Conservation (phyloP, 2,329 filamentous ascomycete species). For the Huntiella savannae region DNA sequence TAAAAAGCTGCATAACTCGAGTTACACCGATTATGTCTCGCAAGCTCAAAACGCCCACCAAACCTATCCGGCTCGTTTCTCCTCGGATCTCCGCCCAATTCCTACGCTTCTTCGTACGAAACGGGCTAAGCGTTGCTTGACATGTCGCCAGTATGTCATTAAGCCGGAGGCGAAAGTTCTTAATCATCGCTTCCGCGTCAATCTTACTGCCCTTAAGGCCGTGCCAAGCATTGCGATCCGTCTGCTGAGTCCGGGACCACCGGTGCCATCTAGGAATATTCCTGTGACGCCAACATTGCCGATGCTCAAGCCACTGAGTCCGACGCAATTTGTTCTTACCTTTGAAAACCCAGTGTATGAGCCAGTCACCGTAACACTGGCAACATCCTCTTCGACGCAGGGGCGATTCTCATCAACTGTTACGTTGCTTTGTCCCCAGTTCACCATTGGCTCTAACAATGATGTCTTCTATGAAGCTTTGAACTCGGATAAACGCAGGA, state of each 20-base stretch:
- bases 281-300: constrained; percentile 18
- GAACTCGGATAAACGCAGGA: constrained; percentile 21
- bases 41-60: constrained; percentile 30
- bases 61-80: constrained; percentile 37
- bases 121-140: constrained; percentile 78
- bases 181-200: constrained; percentile 81
- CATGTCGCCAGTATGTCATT: constrained; percentile 85
- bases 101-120: constrained; percentile 76
- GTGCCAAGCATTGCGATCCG: constrained; percentile 66
- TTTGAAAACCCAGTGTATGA: constrained; percentile 93
- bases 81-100: constrained; percentile 59
- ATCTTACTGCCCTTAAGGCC: constrained; percentile 70
- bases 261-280: constrained; percentile 9
- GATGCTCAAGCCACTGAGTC: constrained; percentile 32
- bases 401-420: constrained; percentile 61
- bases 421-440: constrained; percentile 84
- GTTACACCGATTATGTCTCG: constrained; percentile 44
- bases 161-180: constrained; percentile 84
- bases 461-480: constrained; percentile 74
- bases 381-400: constrained; percentile 62
- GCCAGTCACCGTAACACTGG: constrained; percentile 66
- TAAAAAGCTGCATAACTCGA: constrained; percentile 34
- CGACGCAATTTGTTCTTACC: constrained; percentile 67
- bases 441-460: constrained; percentile 88
- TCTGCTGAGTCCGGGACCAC: constrained; percentile 25